phyloP scores from a whole-genome alignment of 306 rosid species.

The Lathyrus sativus region DNA sequence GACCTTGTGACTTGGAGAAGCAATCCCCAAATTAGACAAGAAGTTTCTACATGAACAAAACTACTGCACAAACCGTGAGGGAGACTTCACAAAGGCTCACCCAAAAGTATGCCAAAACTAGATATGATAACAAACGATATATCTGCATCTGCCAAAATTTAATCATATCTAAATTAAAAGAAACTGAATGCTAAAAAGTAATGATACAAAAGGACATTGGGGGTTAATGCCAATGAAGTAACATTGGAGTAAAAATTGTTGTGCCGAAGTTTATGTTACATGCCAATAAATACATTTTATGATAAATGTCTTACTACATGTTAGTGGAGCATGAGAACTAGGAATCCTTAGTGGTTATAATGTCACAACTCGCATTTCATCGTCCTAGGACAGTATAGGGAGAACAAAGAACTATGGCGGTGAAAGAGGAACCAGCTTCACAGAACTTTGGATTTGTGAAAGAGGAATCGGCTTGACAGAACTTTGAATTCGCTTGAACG shows the following conservation, averaged over 20 bases:
- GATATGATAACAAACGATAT: neutral
- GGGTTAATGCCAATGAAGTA: neutral
- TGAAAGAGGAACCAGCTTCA: conserved; percentile 77
- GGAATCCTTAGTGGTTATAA: neutral
- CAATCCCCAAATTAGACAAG: too few relatives aligned
- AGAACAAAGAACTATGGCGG: conserved; percentile 41
- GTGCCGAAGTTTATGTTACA: conserved; percentile 5
- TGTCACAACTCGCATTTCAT: neutral
- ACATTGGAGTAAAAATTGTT: neutral
- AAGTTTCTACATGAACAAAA: too few relatives aligned
- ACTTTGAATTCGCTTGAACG: conserved; percentile 70
- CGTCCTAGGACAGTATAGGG: neutral
- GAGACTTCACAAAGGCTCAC: neutral
- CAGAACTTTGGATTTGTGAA: conserved; percentile 69
- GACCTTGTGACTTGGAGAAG: too few relatives aligned
- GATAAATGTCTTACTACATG: conserved; percentile 6
- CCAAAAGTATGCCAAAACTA: neutral
- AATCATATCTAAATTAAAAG: neutral
- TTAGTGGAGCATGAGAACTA: conserved; percentile 4
- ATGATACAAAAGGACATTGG: neutral
- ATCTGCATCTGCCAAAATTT: neutral
- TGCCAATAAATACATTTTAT: neutral
- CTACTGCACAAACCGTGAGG: too few relatives aligned
- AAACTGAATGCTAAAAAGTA: neutral
- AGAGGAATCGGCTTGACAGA: conserved; percentile 87